Percentiles rank a stretch among this genome's conserved stretches.
Evolutionary conservation across 441 rosid genomes (phyloP).

Genomic region (Lepidium campestre): DNA sequence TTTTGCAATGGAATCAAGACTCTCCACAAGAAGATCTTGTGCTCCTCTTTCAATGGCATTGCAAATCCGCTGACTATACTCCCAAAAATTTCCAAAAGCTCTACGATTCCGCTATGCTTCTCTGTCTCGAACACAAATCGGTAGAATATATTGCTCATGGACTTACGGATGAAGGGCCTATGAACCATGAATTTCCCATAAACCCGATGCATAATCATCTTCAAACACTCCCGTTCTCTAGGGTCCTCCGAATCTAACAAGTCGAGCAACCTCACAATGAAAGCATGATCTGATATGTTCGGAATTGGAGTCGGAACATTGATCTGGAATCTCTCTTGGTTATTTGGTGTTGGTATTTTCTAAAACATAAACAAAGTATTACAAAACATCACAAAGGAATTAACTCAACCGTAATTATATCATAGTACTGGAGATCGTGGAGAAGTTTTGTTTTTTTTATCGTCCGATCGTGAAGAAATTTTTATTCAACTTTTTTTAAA

Average conservation of each 20-base stretch:
- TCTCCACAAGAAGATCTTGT: slow-evolving; percentile 73
- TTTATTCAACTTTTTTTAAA: too few species aligned
- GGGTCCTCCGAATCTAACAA: slow-evolving; percentile 90
- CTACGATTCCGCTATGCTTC: slow-evolving; percentile 78
- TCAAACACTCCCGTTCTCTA: slow-evolving; percentile 81
- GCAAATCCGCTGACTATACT: slow-evolving; percentile 86
- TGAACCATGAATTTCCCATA: slow-evolving; percentile 93
- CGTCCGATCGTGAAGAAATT: too few species aligned
- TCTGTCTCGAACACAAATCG: slow-evolving; percentile 71
- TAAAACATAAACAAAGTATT: too few species aligned
- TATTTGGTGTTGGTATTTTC: too few species aligned
- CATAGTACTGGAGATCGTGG: too few species aligned
- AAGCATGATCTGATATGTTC: slow-evolving; percentile 82
- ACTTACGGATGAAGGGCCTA: slow-evolving; percentile 76
- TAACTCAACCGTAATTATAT: too few species aligned
- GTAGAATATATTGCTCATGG: slow-evolving; percentile 69
- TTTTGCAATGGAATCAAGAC: slow-evolving; percentile 83
- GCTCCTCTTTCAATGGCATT: slow-evolving; percentile 86
- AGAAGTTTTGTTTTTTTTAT: too few species aligned
- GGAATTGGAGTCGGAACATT: too few species aligned
- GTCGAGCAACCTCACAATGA: slow-evolving; percentile 72
- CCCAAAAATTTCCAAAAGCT: slow-evolving; percentile 84
- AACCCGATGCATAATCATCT: slow-evolving; percentile 66
- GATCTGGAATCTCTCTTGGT: too few species aligned
- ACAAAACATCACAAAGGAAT: too few species aligned